These are phyloP conservation scores for Ilex paraguariensis DNA, from an alignment of 305 asterid genomes.

Conservation along the genomic window DNA sequence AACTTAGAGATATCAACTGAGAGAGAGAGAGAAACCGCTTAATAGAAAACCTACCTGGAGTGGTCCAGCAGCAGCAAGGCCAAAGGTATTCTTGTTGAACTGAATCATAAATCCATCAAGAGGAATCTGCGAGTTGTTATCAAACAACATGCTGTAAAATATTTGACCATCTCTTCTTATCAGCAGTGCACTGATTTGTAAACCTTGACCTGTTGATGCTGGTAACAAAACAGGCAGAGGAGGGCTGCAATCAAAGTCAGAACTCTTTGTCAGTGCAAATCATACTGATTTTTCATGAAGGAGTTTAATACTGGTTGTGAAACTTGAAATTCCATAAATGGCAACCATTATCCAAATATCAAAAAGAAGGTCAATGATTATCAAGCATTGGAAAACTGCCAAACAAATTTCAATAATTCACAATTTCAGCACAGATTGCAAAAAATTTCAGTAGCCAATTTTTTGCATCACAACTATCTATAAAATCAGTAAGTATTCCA, in stretches of 20 bases:
- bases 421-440: neutral
- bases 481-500: neutral
- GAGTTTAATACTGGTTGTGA: too few species aligned
- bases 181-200: slow-evolving; percentile 90
- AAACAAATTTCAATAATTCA: neutral
- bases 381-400: neutral
- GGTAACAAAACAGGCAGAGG: slow-evolving; percentile 79
- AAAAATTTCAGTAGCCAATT: neutral
- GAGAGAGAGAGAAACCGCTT: neutral
- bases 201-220: slow-evolving; percentile 84
- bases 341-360: too few species aligned
- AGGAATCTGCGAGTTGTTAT: slow-evolving; percentile 70
- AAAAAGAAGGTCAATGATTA: neutral
- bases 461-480: neutral
- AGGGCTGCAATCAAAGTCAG: slow-evolving; percentile 57
- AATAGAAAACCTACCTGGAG: slow-evolving; percentile 56
- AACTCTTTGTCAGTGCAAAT: neutral
- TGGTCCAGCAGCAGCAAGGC: slow-evolving; percentile 87
- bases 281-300: too few species aligned
- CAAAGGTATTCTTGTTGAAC: slow-evolving; percentile 96
- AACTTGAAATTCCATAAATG: too few species aligned
- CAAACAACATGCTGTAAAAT: slow-evolving; percentile 87
- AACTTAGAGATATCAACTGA: slow-evolving; percentile 9
- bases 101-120: slow-evolving; percentile 98
- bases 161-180: slow-evolving; percentile 81